Evolutionary conservation across 495 filamentous ascomycete genomes (phyloP).

Genomic region (Daldinia caldariorum): DNA sequence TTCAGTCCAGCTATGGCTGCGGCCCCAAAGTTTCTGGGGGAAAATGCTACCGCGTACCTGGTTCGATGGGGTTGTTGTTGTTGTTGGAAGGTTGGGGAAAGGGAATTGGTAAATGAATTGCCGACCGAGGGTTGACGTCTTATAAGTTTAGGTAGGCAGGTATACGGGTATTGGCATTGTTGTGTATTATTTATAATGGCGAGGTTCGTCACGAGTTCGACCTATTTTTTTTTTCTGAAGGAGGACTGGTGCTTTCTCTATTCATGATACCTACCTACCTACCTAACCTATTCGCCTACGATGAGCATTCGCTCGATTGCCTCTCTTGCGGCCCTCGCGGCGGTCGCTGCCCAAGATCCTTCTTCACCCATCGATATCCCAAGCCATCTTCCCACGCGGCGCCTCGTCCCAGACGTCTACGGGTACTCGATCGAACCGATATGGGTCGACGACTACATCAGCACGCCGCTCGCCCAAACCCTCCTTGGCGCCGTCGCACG

Average conservation of each 20-base stretch:
- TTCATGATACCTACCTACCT: too few species aligned
- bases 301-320: slow-evolving; percentile 32
- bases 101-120: neutral
- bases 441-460: slow-evolving; percentile 46
- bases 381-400: slow-evolving; percentile 24
- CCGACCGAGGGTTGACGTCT: slow-evolving; percentile 23
- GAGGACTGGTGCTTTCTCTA: neutral
- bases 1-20: slow-evolving; percentile 8
- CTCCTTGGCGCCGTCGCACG: slow-evolving; percentile 39
- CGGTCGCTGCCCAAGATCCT: slow-evolving; percentile 33
- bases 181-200: slow-evolving; percentile 29
- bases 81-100: slow-evolving; percentile 19
- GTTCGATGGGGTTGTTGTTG: too few species aligned
- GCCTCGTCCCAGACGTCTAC: slow-evolving; percentile 40
- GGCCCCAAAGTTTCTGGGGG: slow-evolving; percentile 9
- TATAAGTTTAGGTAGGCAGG: too few species aligned
- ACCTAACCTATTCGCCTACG: neutral
- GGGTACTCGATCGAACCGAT: slow-evolving; percentile 48
- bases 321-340: slow-evolving; percentile 22
- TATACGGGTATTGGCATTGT: slow-evolving; percentile 1
- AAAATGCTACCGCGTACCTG: slow-evolving; percentile 40
- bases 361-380: slow-evolving; percentile 26
- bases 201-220: neutral
- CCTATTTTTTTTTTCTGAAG: neutral
- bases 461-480: slow-evolving; percentile 38